phyloP scores from a whole-genome alignment of 1,284 basidiomycete genomes.

The Hortiboletus rubellus region DNA sequence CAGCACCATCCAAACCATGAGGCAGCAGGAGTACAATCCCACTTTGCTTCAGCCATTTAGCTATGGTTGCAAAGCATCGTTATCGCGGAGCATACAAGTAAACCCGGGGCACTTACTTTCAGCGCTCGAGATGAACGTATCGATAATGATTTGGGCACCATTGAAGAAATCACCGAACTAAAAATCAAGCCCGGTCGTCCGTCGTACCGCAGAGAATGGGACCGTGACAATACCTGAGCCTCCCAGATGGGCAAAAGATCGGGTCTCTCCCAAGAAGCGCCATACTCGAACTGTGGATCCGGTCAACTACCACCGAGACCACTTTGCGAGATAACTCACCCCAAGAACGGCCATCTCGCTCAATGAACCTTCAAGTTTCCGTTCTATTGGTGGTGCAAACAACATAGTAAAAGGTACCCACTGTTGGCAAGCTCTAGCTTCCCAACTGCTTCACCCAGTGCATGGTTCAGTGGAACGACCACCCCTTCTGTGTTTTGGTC shows the following conservation, averaged over 20 bases:
- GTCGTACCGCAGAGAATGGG: background rate
- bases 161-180: slow-evolving; percentile 92
- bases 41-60: slow-evolving; percentile 93
- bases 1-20: slow-evolving; percentile 86
- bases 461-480: slow-evolving; percentile 75
- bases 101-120: slow-evolving; percentile 59
- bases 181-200: background rate
- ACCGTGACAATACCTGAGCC: slow-evolving; percentile 59
- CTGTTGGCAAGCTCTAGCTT: slow-evolving; percentile 85
- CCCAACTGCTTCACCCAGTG: slow-evolving; percentile 54
- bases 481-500: slow-evolving; percentile 81
- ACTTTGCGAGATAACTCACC: slow-evolving; percentile 43
- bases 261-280: slow-evolving; percentile 83
- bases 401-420: slow-evolving; percentile 37
- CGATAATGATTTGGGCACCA: slow-evolving; percentile 85
- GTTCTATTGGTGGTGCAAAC: background rate
- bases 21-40: slow-evolving; percentile 85
- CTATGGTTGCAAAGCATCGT: slow-evolving; percentile 40
- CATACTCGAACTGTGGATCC: slow-evolving; percentile 73
- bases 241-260: slow-evolving; percentile 86
- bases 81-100: background rate
- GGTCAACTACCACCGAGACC: slow-evolving; percentile 11
- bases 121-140: slow-evolving; percentile 81
- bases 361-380: slow-evolving; percentile 58
- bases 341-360: slow-evolving; percentile 87